These are phyloP conservation scores for Chlamydomonas incerta DNA, from an alignment of 139 green algal species.

Conservation along the genomic window DNA sequence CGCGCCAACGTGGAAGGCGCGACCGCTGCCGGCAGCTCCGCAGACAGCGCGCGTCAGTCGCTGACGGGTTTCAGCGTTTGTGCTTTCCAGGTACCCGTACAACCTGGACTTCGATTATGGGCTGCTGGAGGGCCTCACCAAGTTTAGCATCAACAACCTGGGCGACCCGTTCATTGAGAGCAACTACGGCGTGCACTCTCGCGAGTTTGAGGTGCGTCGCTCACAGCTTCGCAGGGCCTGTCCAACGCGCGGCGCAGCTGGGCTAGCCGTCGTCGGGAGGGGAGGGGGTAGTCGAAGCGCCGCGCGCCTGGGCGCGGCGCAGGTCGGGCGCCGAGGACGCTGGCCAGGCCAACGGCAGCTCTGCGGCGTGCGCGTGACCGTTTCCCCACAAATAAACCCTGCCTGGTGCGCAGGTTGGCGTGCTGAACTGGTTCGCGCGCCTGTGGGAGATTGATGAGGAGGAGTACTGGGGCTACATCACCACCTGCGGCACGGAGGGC, in stretches of 20 bases:
- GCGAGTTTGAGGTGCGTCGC: constrained; percentile 83
- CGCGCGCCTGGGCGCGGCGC: no score
- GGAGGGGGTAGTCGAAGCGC: no score
- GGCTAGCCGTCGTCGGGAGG: no score
- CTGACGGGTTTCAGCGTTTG: background rate
- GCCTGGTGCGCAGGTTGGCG: constrained; percentile 79
- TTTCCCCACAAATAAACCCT: no score
- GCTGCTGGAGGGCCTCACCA: constrained; percentile 84
- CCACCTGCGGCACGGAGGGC: constrained; percentile 98
- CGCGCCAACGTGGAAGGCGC: background rate
- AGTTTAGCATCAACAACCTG: constrained; percentile 98
- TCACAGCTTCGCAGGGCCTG: no score
- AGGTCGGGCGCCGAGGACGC: no score
- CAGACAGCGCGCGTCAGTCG: background rate
- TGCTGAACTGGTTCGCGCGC: constrained; percentile 97
- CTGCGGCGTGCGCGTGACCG: no score
- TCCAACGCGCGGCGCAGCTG: no score
- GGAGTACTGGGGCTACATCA: constrained; percentile 99
- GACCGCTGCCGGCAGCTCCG: background rate
- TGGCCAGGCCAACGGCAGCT: no score
- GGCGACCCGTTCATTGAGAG: constrained; percentile 97
- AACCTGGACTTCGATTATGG: constrained; percentile 99
- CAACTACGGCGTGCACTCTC: constrained; percentile 97
- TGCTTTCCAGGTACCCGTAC: constrained; percentile 94
- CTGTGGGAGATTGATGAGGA: constrained; percentile 95